Evolutionary conservation across 1,284 basidiomycete genomes (phyloP), one percentile per base, ranked within the genome.

Genomic region (Phlebopus sp.): DNA sequence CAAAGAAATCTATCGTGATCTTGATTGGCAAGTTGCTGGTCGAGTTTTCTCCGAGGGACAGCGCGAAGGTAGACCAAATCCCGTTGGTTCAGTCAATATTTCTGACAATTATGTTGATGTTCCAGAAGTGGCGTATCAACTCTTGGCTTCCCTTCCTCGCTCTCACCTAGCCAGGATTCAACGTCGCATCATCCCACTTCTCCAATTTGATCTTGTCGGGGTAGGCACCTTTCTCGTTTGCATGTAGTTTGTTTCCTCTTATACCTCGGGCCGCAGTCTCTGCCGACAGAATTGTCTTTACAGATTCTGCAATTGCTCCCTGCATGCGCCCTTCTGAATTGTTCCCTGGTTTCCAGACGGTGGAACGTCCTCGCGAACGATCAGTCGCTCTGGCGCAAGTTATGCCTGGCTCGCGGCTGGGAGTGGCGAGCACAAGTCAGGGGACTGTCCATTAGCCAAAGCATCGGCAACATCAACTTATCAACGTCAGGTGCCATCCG

Each of bases 201-300:
- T 92, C 40, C 85, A 90, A 60, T 80, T 90, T 51, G 90, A 92
- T 65, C 78, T 92, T 46, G 75, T 92, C 32, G 86, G 83, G 17
- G 90, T 91, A 58, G 63, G 86, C 79, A 11, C 27, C 9, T 29
- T 46, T 38, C 15, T 29, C 37, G 30, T 25, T 30, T 44, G 17
- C 23, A 31, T 30, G 25, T 18, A 36, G 21, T 29, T 40, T 5
- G 18, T 38, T 34, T 35, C 43, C 34, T 36, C 19, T 35, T 29
- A 42, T 38, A 35, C 15, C 41, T 37, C 17, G 19, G 4, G 21
- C 14, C 31, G n/a, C 60, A 92, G 90, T 73, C 78, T 25, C 74
- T 92, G 3, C 90, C 90, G 3, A 75, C 78, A 14, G 90, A 93
- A 67, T 64, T 92, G 7, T 77, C 86, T 5, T 70, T 90, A 9